phyloP scores from a whole-genome alignment of 2,329 filamentous ascomycete species.

The Botrytis medusae region DNA sequence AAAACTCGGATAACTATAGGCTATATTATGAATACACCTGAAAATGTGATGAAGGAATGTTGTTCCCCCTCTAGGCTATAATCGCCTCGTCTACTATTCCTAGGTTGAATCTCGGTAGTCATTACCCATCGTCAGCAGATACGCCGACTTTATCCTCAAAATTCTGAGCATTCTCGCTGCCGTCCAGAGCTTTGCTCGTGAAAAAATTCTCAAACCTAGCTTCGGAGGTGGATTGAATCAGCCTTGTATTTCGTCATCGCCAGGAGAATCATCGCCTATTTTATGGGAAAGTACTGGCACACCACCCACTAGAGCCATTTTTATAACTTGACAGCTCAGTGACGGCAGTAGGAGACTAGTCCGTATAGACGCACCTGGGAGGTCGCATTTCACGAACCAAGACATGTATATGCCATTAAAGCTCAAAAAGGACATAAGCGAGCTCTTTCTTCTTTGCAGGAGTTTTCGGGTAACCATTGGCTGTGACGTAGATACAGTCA shows the following conservation, averaged over 20 bases:
- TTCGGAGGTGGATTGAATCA: not conserved
- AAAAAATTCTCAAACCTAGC: not conserved
- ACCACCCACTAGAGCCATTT: not conserved
- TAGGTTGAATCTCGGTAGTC: not conserved
- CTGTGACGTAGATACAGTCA: no score
- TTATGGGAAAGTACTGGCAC: not conserved
- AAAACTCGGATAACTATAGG: accelerated
- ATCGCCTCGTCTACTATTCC: not conserved
- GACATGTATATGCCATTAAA: not conserved
- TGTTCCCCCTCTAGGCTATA: accelerated
- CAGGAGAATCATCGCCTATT: no score
- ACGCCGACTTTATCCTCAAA: not conserved
- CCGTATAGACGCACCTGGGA: not conserved
- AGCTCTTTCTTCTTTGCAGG: not conserved
- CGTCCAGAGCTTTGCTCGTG: not conserved
- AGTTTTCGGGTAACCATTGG: not conserved
- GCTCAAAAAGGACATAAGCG: not conserved
- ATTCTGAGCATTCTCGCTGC: accelerated
- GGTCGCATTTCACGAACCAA: not conserved
- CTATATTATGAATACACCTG: accelerated
- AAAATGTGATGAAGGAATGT: not conserved
- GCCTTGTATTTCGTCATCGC: no score
- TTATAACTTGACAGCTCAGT: not conserved
- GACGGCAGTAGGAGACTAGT: not conserved
- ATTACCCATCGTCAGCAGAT: not conserved